Evolutionary conservation across 257 asterid species (phyloP).

Genomic region (Solanum medicagineum): DNA sequence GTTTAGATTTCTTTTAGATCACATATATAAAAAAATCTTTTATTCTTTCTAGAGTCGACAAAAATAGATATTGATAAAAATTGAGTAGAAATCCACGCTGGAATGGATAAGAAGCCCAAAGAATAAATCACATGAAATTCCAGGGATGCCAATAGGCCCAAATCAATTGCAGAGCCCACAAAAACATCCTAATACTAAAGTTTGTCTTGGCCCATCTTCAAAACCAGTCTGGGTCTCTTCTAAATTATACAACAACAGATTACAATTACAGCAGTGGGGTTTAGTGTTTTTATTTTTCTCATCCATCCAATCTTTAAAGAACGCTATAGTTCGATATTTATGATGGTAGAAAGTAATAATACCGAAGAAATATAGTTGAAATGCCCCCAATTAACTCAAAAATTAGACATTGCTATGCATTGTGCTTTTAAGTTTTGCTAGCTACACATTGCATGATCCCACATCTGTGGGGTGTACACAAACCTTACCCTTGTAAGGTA

Average conservation of each 20-base stretch:
- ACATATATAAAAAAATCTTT: background rate
- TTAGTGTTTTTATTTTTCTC: background rate
- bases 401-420: background rate
- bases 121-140: background rate
- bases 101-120: background rate
- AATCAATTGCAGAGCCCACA: background rate
- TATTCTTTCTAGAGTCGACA: fast-evolving
- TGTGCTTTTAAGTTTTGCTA: conserved; percentile 16
- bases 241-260: background rate
- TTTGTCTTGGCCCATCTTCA: background rate
- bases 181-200: background rate
- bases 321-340: background rate
- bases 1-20: background rate
- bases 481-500: background rate
- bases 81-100: background rate
- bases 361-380: background rate
- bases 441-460: conserved; percentile 38
- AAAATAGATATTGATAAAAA: background rate
- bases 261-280: background rate
- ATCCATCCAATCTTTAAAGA: background rate
- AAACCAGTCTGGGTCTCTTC: background rate
- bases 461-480: background rate
- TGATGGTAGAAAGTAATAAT: background rate
- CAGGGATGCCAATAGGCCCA: background rate
- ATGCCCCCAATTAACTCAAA: background rate